Evolutionary conservation across 306 rosid genomes (phyloP).

Genomic region (Malus fusca): DNA sequence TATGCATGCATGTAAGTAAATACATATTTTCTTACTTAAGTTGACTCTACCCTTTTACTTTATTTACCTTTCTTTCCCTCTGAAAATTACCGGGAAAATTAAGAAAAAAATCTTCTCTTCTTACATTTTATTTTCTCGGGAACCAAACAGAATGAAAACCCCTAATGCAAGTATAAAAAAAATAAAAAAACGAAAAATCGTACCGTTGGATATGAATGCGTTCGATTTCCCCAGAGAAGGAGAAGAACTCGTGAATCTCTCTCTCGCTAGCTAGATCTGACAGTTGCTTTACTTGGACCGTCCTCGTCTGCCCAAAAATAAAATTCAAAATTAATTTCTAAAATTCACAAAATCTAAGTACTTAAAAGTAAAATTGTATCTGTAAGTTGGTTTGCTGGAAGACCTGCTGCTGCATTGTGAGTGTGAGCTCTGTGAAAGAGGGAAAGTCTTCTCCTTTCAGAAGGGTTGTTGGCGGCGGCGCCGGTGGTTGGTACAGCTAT

Average conservation of each 20-base stretch:
- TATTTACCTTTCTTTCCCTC: not conserved
- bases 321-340: not conserved
- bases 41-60: not conserved
- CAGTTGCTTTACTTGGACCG: constrained; percentile 71
- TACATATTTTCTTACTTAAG: not conserved
- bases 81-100: not conserved
- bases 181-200: not conserved
- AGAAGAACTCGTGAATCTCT: constrained; percentile 92
- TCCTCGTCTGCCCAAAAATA: constrained; percentile 46
- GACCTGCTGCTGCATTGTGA: constrained; percentile 11
- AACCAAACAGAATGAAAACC: not conserved
- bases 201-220: constrained; percentile 71
- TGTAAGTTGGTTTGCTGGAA: not conserved
- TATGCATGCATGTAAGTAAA: not conserved
- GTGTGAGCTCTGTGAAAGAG: not conserved
- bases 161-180: not conserved
- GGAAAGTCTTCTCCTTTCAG: not conserved
- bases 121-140: not conserved
- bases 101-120: not conserved
- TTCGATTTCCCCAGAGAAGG: constrained; percentile 86
- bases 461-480: not conserved
- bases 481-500: not conserved
- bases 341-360: not conserved
- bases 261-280: constrained; percentile 94
- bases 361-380: not conserved